Base-by-base conservation (phyloP, 2,329 filamentous ascomycete genomes). In the Tympanopsis confertula region DNA sequence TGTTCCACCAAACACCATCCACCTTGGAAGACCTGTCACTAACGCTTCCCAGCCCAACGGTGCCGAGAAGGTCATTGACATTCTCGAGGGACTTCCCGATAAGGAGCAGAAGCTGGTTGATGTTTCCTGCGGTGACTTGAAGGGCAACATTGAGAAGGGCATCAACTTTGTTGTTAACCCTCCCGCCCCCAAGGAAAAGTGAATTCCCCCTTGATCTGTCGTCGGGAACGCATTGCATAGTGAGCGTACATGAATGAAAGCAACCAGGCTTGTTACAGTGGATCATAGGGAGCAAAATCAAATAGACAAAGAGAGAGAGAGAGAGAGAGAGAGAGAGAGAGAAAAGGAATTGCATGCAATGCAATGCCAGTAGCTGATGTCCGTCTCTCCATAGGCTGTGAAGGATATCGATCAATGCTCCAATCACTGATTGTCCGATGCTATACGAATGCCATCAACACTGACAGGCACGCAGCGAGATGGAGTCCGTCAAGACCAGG, bases 81-180 rank as follows among this genome's bases (percentile, higher is more conserved):
- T 86, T 45, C 72, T 96, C 48, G 72, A 69, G 52, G 71, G 71
- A 45, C 77, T 87, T 55, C 86, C 82, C 56, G 82, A 86, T 35
- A 78, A 86, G 66, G 91, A 96, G 77, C 83, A 94, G 80, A 77
- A 74, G 54, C 78, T 96, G 47, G 74, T 96, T 52, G 69, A 82
- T 52, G 80, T 76, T 54, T 77, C 74, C 59, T 71, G 84, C 58
- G 69, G 75, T 50, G 89, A 82, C 48, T 77, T 96, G 45, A 83
- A 87, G 71, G 81, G 77, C 67, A 96, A 96, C 70, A 94, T 98
- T 59, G 67, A 76, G 56, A 95, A 96, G 78, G 91, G 91, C 58
- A 70, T 95, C 57, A 78, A 80, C 58, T 98, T 96, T 59, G 81
- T 80, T 62, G 73, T 84, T 69, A 89, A 82, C 73, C 78, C 85